These are phyloP conservation scores for Talaromyces funiculosus DNA, from an alignment of 2,329 filamentous ascomycete genomes.

Conservation along the genomic window DNA sequence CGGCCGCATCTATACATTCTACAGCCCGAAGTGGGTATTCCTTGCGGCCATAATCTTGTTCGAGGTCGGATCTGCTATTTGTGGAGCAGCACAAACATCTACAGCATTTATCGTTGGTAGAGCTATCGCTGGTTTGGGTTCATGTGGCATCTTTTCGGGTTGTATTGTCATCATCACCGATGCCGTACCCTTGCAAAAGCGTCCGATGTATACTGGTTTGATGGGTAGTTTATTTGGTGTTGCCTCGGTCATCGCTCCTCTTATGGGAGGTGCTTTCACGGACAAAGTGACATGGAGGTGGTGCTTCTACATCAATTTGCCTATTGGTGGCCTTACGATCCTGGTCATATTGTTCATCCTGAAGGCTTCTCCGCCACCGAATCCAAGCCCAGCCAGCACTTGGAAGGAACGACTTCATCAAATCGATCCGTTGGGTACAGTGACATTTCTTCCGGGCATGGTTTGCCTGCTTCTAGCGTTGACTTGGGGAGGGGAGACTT, in stretches of 20 bases:
- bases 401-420: slow-evolving; percentile 25
- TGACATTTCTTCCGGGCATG: slow-evolving; percentile 41
- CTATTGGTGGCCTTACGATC: slow-evolving; percentile 29
- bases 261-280: slow-evolving; percentile 17
- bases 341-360: slow-evolving; percentile 31
- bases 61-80: slow-evolving; percentile 42
- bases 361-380: slow-evolving; percentile 22
- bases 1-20: slow-evolving; percentile 45
- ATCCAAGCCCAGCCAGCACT: slow-evolving; percentile 20
- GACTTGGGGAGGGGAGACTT: slow-evolving; percentile 42
- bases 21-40: slow-evolving; percentile 40
- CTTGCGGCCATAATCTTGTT: slow-evolving; percentile 38
- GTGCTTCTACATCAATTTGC: slow-evolving; percentile 41
- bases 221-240: slow-evolving; percentile 24
- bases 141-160: slow-evolving; percentile 22
- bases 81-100: slow-evolving; percentile 30
- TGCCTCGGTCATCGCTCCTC: slow-evolving; percentile 17
- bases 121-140: slow-evolving; percentile 29
- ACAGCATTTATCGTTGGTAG: slow-evolving; percentile 28
- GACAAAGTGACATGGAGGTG: slow-evolving; percentile 38
- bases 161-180: slow-evolving; percentile 23
- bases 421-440: slow-evolving; percentile 40
- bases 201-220: slow-evolving; percentile 19
- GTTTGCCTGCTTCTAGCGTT: slow-evolving; percentile 47
- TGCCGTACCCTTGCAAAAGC: slow-evolving; percentile 21